Conservation (phyloP, 2,329 filamentous ascomycete species). For the Aaosphaeria pasadenensis region DNA sequence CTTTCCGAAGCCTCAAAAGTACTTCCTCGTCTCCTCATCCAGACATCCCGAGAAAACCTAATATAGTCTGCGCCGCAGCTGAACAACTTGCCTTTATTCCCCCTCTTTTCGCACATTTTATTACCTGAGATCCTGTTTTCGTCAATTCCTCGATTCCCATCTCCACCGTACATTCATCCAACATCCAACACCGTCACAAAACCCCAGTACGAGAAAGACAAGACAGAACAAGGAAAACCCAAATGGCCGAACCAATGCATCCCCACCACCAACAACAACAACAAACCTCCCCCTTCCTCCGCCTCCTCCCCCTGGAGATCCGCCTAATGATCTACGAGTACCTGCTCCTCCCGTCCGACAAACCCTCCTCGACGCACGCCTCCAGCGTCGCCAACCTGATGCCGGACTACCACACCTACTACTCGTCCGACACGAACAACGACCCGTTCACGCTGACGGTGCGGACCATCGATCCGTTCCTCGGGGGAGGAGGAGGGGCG, state of each 20-base stretch:
- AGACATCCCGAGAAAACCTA: too few species aligned
- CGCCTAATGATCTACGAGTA: conserved; percentile 46
- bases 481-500: conserved; percentile 14
- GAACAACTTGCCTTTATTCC: too few species aligned
- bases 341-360: conserved; percentile 40
- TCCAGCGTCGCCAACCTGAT: conserved; percentile 31
- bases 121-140: too few species aligned
- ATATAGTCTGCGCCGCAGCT: too few species aligned
- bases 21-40: too few species aligned
- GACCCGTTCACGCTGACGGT: conserved; percentile 39
- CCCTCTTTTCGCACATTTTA: too few species aligned
- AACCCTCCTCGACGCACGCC: conserved; percentile 22
- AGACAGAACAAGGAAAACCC: neutral
- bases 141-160: too few species aligned
- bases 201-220: too few species aligned
- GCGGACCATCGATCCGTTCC: conserved; percentile 43
- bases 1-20: too few species aligned
- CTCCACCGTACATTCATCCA: too few species aligned
- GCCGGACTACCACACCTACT: conserved; percentile 44
- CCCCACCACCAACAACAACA: neutral
- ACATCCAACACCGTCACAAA: too few species aligned
- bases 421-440: conserved; percentile 26
- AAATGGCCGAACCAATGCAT: neutral
- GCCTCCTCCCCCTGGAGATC: conserved; percentile 45
- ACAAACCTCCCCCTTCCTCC: conserved; percentile 35